Conservation (phyloP, 768 basidiomycete genomes). For the Panaeolus papilionaceus region DNA sequence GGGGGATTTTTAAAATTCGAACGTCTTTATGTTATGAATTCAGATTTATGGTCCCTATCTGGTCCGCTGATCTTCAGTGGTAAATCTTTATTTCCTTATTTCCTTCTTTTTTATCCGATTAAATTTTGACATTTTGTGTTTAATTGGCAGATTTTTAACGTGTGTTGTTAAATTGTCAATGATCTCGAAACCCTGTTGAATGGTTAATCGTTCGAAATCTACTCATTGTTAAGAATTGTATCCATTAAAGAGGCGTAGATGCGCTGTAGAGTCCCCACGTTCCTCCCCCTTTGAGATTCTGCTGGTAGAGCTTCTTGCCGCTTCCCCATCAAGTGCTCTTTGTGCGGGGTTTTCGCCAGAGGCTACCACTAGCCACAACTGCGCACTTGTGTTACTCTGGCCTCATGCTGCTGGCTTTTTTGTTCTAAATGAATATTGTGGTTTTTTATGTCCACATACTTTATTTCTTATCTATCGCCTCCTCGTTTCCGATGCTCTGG, state of each 20-base stretch:
- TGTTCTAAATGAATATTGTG: slow-evolving; percentile 18
- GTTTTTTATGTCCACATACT: slow-evolving; percentile 13
- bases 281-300: slow-evolving; percentile 4
- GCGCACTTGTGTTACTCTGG: slow-evolving; percentile 31
- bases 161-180: not conserved
- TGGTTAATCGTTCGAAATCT: slow-evolving; percentile 12
- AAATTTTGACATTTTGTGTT: not conserved
- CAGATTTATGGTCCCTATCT: not conserved
- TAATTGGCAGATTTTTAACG: not conserved
- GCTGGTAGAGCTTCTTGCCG: slow-evolving; percentile 14
- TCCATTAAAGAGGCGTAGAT: slow-evolving; percentile 4
- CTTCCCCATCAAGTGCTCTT: slow-evolving; percentile 27
- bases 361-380: slow-evolving; percentile 30
- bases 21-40: slow-evolving; percentile 6
- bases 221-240: not conserved
- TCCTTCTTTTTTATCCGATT: not conserved
- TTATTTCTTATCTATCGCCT: slow-evolving; percentile 12
- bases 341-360: slow-evolving; percentile 47
- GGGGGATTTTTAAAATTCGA: not conserved
- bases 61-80: not conserved
- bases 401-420: slow-evolving; percentile 29
- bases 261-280: slow-evolving; percentile 1
- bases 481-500: slow-evolving; percentile 9
- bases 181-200: slow-evolving; percentile 1
- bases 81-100: not conserved